Evolutionary conservation across 768 basidiomycete genomes (phyloP).

Genomic region (Rhodotorula diobovata): DNA sequence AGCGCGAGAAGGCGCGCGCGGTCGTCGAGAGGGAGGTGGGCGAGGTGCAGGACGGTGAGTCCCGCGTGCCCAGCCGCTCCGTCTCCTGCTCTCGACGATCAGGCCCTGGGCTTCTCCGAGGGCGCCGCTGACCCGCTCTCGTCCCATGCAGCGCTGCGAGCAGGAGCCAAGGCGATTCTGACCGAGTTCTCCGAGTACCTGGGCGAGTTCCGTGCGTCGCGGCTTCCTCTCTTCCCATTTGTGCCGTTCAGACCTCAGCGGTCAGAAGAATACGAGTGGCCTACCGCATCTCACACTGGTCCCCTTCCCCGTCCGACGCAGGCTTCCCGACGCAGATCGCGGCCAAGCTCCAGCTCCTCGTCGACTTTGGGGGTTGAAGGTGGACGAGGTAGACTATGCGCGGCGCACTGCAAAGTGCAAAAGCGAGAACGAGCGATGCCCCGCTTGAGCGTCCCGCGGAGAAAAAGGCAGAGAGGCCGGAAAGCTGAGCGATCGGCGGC

Average conservation of each 20-base stretch:
- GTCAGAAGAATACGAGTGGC: too few species aligned
- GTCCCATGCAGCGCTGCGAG: conserved; percentile 10
- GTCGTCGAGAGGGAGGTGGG: conserved; percentile 27
- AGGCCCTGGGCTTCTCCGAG: accelerated
- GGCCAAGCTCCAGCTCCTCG: conserved; percentile 25
- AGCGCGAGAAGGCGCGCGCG: conserved; percentile 1
- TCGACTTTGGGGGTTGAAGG: conserved; percentile 9
- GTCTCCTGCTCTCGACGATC: not conserved
- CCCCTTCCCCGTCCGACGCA: not conserved
- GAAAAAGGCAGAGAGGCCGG: not conserved
- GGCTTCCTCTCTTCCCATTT: not conserved
- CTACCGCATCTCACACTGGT: too few species aligned
- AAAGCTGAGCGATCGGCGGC: too few species aligned
- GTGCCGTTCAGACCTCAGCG: too few species aligned
- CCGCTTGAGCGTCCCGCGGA: too few species aligned
- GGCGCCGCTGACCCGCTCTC: not conserved
- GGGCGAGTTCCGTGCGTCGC: conserved; percentile 30
- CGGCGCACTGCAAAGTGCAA: too few species aligned
- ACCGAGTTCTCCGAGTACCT: conserved; percentile 32
- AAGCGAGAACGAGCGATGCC: too few species aligned
- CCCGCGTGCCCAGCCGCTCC: too few species aligned
- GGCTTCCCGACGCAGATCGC: conserved; percentile 33
- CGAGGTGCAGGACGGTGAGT: conserved; percentile 23
- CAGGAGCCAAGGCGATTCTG: conserved; percentile 30
- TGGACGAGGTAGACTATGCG: too few species aligned